These are phyloP conservation scores for Corinectria fuckeliana DNA, from an alignment of 2,329 filamentous ascomycete genomes.

Conservation along the genomic window DNA sequence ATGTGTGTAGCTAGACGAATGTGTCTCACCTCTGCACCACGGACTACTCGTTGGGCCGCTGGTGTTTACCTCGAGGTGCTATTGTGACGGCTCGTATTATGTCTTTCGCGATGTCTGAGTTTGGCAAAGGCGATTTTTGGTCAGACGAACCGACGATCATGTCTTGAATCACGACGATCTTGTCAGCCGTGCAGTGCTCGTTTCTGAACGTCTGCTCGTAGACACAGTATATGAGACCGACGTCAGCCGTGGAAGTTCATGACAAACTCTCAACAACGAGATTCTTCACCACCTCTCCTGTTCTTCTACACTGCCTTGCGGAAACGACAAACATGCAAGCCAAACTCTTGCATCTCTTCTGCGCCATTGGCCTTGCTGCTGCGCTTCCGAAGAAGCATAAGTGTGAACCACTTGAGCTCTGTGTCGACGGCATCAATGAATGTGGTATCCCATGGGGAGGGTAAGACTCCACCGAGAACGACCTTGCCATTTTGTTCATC, in stretches of 20 bases:
- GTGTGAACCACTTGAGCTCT: constrained; percentile 25
- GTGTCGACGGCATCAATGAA: constrained; percentile 38
- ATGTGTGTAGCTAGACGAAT: not conserved
- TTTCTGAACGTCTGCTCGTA: not conserved
- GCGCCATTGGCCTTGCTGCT: constrained; percentile 8
- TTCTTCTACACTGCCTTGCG: not conserved
- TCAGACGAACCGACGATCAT: not conserved
- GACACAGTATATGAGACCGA: not conserved
- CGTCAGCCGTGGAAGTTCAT: not conserved
- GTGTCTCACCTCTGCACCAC: not conserved
- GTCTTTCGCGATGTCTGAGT: not conserved
- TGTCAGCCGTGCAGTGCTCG: not conserved
- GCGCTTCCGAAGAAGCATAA: constrained; percentile 9
- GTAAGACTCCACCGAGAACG: constrained; percentile 23
- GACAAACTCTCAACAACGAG: not conserved
- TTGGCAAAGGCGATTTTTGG: not conserved
- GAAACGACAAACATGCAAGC: constrained; percentile 17
- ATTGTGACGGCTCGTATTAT: not conserved
- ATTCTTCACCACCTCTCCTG: not conserved
- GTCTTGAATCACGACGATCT: not conserved
- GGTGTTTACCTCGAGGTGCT: not conserved
- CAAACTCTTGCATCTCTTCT: constrained; percentile 11
- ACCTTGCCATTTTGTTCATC: not conserved
- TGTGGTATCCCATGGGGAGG: constrained; percentile 39
- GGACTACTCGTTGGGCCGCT: not conserved